A percentile compares a stretch with the other conserved stretches of the same genome.
Conservation (phyloP, 169 alveolate genomes). For the Plasmodium inui region DNA sequence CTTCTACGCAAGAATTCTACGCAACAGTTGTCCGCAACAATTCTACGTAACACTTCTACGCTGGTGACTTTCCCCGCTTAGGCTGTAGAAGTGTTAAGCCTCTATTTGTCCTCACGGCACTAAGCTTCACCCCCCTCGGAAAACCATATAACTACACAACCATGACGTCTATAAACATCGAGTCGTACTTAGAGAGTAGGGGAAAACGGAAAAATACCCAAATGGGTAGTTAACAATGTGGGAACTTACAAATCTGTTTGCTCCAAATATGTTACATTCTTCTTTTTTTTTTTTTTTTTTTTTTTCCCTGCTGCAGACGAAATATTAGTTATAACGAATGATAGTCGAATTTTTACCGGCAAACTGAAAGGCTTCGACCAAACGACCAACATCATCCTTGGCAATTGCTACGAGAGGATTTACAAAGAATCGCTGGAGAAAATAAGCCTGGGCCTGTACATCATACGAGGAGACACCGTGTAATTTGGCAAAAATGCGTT, state of each 20-base stretch:
- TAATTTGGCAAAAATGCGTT: conserved; percentile 58
- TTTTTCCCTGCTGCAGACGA: conserved; percentile 78
- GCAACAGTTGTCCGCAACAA: no score
- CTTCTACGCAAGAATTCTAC: neutral
- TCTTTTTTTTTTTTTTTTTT: neutral
- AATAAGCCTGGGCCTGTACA: conserved; percentile 87
- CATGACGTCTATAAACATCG: conserved; percentile 68
- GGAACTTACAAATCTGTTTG: neutral
- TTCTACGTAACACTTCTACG: neutral
- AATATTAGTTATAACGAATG: conserved; percentile 89
- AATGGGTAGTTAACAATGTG: neutral
- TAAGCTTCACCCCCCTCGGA: neutral
- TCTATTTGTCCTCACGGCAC: neutral
- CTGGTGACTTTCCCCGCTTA: neutral
- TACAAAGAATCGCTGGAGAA: conserved; percentile 88
- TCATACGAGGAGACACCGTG: conserved; percentile 90
- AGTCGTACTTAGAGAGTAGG: conserved; percentile 65
- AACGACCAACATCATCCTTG: conserved; percentile 88
- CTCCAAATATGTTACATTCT: neutral
- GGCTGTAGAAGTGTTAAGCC: neutral
- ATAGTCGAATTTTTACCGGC: conserved; percentile 92
- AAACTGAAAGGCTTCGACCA: conserved; percentile 92
- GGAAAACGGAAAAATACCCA: neutral
- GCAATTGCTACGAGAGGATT: conserved; percentile 89
- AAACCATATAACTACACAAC: neutral